phyloP scores from a whole-genome alignment of 352 stramenopile genomes.

The Peronospora farinosa region DNA sequence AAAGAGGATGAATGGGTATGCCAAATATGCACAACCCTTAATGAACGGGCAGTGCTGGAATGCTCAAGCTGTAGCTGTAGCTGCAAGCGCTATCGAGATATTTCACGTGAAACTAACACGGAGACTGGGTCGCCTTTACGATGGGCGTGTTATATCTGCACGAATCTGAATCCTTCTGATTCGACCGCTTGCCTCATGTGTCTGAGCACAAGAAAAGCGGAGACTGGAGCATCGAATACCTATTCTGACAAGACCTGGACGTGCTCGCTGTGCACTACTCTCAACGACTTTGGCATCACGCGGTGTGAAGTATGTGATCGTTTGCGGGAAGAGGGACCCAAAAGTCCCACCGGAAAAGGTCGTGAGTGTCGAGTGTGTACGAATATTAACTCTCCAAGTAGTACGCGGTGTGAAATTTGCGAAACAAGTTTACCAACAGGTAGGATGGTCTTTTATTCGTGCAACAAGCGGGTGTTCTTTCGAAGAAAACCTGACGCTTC shows the following conservation, averaged over 20 bases:
- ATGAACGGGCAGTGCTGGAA: constrained; percentile 14
- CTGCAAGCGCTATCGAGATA: constrained; percentile 9
- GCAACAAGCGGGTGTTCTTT: neutral
- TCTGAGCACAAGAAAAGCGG: constrained; percentile 3
- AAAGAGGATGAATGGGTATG: constrained; percentile 24
- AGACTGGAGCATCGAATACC: neutral
- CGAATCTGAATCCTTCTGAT: constrained; percentile 21
- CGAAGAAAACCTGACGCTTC: neutral
- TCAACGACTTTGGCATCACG: constrained; percentile 14
- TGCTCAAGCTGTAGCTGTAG: constrained; percentile 26
- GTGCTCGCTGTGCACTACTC: constrained; percentile 21
- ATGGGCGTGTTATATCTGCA: constrained; percentile 31
- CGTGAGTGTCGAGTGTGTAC: constrained; percentile 51
- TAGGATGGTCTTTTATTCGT: constrained; percentile 6
- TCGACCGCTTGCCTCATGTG: constrained; percentile 21
- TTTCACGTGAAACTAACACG: neutral
- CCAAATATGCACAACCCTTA: constrained; percentile 27
- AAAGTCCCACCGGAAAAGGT: constrained; percentile 8
- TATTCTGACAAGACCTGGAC: constrained; percentile 11
- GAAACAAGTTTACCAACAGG: constrained; percentile 27
- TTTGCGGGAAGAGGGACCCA: constrained; percentile 3
- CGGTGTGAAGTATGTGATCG: constrained; percentile 26
- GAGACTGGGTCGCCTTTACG: constrained; percentile 3
- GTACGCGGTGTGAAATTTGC: constrained; percentile 46
- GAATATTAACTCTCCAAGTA: constrained; percentile 37